phyloP scores from a whole-genome alignment of 305 asterid species.

The Lippia alba region DNA sequence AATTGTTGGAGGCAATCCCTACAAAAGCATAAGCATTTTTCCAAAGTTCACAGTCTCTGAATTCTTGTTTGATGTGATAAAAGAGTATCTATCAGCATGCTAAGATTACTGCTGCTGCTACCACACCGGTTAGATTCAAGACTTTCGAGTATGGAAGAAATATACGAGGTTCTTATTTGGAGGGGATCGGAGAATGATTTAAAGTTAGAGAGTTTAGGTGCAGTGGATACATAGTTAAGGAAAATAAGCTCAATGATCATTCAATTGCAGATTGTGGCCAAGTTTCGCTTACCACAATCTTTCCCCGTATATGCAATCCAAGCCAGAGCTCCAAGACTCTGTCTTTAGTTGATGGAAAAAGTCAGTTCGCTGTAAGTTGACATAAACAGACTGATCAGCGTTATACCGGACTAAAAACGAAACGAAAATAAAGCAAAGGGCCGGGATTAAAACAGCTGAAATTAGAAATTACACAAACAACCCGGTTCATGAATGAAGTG shows the following conservation, averaged over 20 bases:
- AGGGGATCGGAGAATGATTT: background rate
- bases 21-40: background rate
- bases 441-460: background rate
- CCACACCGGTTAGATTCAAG: background rate
- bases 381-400: slow-evolving; percentile 27
- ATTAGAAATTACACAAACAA: background rate
- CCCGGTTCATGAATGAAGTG: background rate
- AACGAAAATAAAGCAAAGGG: background rate
- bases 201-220: slow-evolving; percentile 4
- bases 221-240: slow-evolving; percentile 15
- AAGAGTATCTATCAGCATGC: background rate
- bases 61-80: background rate
- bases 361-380: slow-evolving; percentile 61
- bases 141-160: background rate
- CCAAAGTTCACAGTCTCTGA: slow-evolving; percentile 8
- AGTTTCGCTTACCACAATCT: slow-evolving; percentile 69
- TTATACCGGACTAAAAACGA: slow-evolving; percentile 18
- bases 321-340: slow-evolving; percentile 81
- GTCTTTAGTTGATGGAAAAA: slow-evolving; percentile 85
- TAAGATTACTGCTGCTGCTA: background rate
- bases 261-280: background rate
- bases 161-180: background rate
- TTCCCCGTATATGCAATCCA: slow-evolving; percentile 95
- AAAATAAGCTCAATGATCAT: slow-evolving; percentile 21
- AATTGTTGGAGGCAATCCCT: slow-evolving; percentile 93